Percentiles rank a stretch among this genome's conserved stretches.
Evolutionary conservation across 2,329 filamentous ascomycete species (phyloP).

Genomic region (Teratosphaeria viscida): DNA sequence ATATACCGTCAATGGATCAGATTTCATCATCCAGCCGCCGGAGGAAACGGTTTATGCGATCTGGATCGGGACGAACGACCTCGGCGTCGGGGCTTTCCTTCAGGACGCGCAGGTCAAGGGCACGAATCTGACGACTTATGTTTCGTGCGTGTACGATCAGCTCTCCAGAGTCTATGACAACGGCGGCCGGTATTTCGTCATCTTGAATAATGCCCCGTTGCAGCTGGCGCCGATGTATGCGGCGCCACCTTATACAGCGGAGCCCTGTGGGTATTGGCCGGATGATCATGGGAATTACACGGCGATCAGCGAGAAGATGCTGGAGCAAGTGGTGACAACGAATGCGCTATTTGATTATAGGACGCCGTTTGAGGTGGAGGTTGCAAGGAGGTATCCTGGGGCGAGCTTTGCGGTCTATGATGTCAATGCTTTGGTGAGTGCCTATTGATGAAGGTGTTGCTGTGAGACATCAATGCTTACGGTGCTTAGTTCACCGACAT

Average conservation of each 20-base stretch:
- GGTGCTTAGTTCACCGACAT: slow-evolving; percentile 51
- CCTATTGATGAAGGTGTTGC: background rate
- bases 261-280: slow-evolving; percentile 35
- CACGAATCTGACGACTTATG: slow-evolving; percentile 53
- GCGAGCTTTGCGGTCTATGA: slow-evolving; percentile 58
- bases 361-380: slow-evolving; percentile 36
- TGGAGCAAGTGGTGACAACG: slow-evolving; percentile 39
- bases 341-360: slow-evolving; percentile 45
- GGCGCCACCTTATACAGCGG: slow-evolving; percentile 11
- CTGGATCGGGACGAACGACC: slow-evolving; percentile 75
- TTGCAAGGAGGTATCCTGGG: slow-evolving; percentile 38
- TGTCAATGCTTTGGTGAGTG: slow-evolving; percentile 46
- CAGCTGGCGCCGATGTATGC: slow-evolving; percentile 60
- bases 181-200: slow-evolving; percentile 60
- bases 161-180: slow-evolving; percentile 54
- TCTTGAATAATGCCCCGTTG: slow-evolving; percentile 60
- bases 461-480: background rate
- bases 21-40: slow-evolving; percentile 34
- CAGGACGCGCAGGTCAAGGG: slow-evolving; percentile 50
- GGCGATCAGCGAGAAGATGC: slow-evolving; percentile 41
- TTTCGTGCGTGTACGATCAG: slow-evolving; percentile 56
- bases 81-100: slow-evolving; percentile 56
- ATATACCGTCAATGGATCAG: slow-evolving; percentile 27
- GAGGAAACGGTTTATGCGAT: slow-evolving; percentile 61
- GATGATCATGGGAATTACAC: slow-evolving; percentile 40